Conservation (phyloP, 2,329 filamentous ascomycete species). For the Dothistroma pini region DNA sequence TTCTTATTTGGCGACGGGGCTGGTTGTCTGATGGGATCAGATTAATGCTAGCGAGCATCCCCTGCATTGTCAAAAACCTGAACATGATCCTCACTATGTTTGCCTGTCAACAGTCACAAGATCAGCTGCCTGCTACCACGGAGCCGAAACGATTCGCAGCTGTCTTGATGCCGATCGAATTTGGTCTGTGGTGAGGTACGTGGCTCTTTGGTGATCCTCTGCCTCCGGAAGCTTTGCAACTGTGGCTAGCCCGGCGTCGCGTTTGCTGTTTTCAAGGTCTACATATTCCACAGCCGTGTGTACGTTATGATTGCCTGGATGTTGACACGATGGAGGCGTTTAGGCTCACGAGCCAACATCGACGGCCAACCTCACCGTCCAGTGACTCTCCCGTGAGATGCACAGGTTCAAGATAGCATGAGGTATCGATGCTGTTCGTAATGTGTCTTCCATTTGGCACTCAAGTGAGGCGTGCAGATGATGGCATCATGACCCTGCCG, state of each 20-base stretch:
- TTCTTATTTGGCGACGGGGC: neutral
- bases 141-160: neutral
- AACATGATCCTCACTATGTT: neutral
- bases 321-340: constrained; percentile 11
- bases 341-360: constrained; percentile 10
- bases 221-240: neutral
- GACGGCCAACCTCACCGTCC: neutral
- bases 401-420: neutral
- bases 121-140: too few relatives aligned
- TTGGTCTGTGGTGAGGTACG: neutral
- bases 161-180: neutral
- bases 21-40: neutral
- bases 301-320: neutral
- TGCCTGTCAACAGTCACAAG: too few relatives aligned
- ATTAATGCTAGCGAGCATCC: neutral
- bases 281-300: neutral
- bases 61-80: neutral
- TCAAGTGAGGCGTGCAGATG: neutral
- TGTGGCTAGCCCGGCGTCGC: constrained; percentile 3
- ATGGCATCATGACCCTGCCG: neutral
- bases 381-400: neutral
- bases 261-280: constrained; percentile 7
- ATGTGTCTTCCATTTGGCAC: neutral
- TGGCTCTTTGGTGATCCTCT: neutral
- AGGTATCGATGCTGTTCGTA: neutral